These are phyloP conservation scores for Fusarium armeniacum DNA, from an alignment of 2,329 filamentous ascomycete genomes.

Conservation along the genomic window DNA sequence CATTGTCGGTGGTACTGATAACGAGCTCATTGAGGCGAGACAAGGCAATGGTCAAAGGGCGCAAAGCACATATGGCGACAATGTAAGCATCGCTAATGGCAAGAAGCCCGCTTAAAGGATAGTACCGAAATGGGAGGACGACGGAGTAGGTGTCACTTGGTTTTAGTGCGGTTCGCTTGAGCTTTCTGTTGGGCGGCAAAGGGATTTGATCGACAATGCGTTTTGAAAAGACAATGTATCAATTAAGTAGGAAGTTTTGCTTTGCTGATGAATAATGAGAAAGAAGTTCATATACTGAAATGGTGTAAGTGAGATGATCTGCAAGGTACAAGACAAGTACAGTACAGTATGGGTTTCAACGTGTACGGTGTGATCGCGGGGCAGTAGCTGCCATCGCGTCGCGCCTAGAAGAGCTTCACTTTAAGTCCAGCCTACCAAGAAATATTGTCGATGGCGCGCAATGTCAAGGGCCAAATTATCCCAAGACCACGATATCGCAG, in stretches of 20 bases:
- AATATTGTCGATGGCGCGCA: constrained; percentile 6
- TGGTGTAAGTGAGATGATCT: constrained; percentile 14
- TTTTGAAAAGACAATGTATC: not conserved
- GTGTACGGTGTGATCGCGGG: constrained; percentile 43
- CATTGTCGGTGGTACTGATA: constrained; percentile 76
- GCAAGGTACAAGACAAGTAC: not conserved
- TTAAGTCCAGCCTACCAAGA: not conserved
- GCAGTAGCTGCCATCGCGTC: constrained; percentile 42
- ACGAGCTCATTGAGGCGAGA: constrained; percentile 41
- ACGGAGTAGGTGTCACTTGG: constrained; percentile 14
- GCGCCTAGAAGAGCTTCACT: constrained; percentile 29
- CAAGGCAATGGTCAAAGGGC: constrained; percentile 44
- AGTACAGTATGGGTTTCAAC: constrained; percentile 26
- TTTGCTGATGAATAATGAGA: not conserved
- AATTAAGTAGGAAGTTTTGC: not conserved
- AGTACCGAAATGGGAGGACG: constrained; percentile 28
- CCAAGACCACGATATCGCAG: constrained; percentile 9
- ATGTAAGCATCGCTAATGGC: constrained; percentile 50
- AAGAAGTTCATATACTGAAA: not conserved
- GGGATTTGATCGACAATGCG: constrained; percentile 1
- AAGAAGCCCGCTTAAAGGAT: constrained; percentile 52
- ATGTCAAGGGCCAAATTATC: constrained; percentile 9
- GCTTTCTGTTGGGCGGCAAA: constrained; percentile 6
- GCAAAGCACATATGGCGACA: constrained; percentile 50
- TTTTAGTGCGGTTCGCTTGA: constrained; percentile 25